Evolutionary conservation across 2,329 filamentous ascomycete species (phyloP).

Genomic region (Aspergillus fischeri): DNA sequence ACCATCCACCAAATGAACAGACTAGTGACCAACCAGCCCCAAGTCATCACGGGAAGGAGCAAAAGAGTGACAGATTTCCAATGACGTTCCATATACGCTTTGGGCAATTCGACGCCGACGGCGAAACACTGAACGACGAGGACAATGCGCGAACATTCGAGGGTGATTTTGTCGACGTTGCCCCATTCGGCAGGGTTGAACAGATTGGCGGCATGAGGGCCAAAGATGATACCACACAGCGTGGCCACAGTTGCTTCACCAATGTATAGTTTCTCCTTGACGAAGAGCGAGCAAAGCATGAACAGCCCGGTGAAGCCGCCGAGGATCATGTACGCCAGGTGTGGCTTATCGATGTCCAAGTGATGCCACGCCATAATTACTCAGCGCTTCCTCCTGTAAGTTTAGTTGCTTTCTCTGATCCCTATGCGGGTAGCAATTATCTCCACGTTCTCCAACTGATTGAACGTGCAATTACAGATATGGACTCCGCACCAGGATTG

Average conservation of each 20-base stretch:
- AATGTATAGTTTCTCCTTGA: slow-evolving; percentile 98
- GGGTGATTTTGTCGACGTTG: slow-evolving; percentile 63
- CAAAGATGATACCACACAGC: slow-evolving; percentile 66
- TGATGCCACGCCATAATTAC: slow-evolving; percentile 48
- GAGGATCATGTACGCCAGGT: slow-evolving; percentile 97
- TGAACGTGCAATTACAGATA: slow-evolving; percentile 19
- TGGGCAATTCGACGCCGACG: slow-evolving; percentile 67
- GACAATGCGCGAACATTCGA: slow-evolving; percentile 68
- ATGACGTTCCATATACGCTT: slow-evolving; percentile 89
- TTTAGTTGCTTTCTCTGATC: neutral
- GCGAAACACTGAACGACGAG: slow-evolving; percentile 71
- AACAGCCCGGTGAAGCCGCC: slow-evolving; percentile 97
- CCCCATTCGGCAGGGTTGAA: slow-evolving; percentile 61
- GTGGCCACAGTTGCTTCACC: slow-evolving; percentile 93
- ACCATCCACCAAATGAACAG: slow-evolving; percentile 93
- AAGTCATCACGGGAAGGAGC: slow-evolving; percentile 94
- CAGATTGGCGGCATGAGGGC: slow-evolving; percentile 61
- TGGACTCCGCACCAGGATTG: slow-evolving; percentile 20
- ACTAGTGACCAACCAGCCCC: slow-evolving; percentile 78
- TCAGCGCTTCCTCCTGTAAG: neutral
- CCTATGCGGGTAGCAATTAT: neutral
- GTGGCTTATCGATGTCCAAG: slow-evolving; percentile 75
- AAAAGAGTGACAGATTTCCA: slow-evolving; percentile 89
- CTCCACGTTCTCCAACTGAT: slow-evolving; percentile 5
- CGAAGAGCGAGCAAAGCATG: slow-evolving; percentile 96